phyloP scores from a whole-genome alignment of 768 basidiomycete species.

The Nidularia pulvinata region DNA sequence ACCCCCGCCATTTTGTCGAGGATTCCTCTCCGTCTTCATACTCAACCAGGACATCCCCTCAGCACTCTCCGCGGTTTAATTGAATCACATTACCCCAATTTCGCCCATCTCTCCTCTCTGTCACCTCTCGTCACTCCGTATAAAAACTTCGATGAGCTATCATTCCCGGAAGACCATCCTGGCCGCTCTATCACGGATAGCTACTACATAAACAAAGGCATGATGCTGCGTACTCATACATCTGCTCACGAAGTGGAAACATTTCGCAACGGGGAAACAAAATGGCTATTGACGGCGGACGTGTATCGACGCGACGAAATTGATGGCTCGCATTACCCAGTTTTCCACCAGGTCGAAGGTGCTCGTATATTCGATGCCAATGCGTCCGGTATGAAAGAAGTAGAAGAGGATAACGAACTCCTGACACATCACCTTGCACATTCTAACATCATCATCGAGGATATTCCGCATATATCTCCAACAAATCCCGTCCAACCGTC shows the following conservation, averaged over 20 bases:
- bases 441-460: constrained; percentile 86
- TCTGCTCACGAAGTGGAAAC: constrained; percentile 98
- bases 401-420: constrained; percentile 70
- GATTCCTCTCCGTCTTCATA: constrained; percentile 74
- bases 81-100: constrained; percentile 81
- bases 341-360: constrained; percentile 99
- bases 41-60: constrained; percentile 79
- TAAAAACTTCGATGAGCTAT: constrained; percentile 97
- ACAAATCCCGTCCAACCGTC: constrained; percentile 80
- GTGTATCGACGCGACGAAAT: constrained; percentile 99
- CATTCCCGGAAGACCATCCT: constrained; percentile 92
- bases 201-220: constrained; percentile 90
- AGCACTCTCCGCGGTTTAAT: constrained; percentile 83
- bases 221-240: constrained; percentile 97
- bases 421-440: constrained; percentile 58
- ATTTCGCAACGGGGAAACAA: constrained; percentile 72
- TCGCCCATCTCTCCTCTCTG: constrained; percentile 71
- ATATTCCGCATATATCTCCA: constrained; percentile 70
- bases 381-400: constrained; percentile 52
- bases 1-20: constrained; percentile 86
- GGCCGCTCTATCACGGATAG: constrained; percentile 90
- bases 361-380: constrained; percentile 77
- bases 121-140: constrained; percentile 89
- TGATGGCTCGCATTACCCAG: constrained; percentile 94
- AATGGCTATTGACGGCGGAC: constrained; percentile 94